Base-by-base conservation (phyloP, 2,329 filamentous ascomycete species). In the Geosmithia putterillii region DNA sequence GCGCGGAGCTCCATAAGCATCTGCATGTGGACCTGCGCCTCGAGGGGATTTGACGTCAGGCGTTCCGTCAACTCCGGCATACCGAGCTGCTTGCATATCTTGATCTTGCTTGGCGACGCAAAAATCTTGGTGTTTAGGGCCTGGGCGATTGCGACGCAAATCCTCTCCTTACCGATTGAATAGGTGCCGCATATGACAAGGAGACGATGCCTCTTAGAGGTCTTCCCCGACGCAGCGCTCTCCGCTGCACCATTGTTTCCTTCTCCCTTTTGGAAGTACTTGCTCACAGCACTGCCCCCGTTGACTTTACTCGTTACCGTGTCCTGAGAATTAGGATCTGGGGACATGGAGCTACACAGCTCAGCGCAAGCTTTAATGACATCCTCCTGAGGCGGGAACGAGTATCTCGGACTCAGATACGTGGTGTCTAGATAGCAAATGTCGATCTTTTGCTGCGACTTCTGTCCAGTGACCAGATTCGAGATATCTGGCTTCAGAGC, bases 1-100 rank as follows among this genome's bases (percentile, higher is more conserved):
- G 88, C 81, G 21, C 88, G 81, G 51, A 98, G 88, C 60, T 96
- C 90, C 71, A 92, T 92, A 9, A 98, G 71, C 54, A 85, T 88
- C 53, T 95, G 94, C 89, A 98, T 95, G 63, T 98, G 92, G 0
- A 98, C 88, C 61, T 96, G 90, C 0, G 92, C 92, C 53, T 86
- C 85, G 19, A 74, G 66, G 0, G 92, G 88, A 56, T 95, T 69
- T 7, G 73, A 71, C 0, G 92, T 98, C 54, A 98, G 74, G 4
- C 87, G 74, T 0, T 75, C 72, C 21, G 80, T 70, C 4, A 98
- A 73, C 55, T 95, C 89, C 0, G 83, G 72, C 56, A 96, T 90
- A 56, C 88, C 88, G 1, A 98, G 74, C 50, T 87, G 87, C 19
- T 76, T 72, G 62, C 87, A 89, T 21, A 96, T 86, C 48, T 81